Evolutionary conservation across 306 rosid species (phyloP).

Genomic region (Betula pendula): DNA sequence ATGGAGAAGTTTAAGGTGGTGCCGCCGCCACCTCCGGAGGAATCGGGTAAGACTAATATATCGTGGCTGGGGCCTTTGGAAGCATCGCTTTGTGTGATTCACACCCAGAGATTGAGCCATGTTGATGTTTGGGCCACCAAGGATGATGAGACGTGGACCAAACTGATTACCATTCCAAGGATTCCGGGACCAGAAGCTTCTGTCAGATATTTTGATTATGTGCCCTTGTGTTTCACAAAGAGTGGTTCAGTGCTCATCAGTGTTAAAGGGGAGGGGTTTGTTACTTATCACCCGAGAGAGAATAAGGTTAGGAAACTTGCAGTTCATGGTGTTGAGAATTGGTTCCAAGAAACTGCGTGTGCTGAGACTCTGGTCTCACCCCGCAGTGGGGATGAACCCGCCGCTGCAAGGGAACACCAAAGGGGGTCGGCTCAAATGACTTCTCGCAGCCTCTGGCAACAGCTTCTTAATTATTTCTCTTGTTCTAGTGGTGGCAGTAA

Average conservation of each 20-base stretch:
- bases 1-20: slow-evolving; percentile 38
- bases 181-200: slow-evolving; percentile 11
- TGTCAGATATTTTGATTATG: slow-evolving; percentile 16
- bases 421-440: not conserved
- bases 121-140: slow-evolving; percentile 34
- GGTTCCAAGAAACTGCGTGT: slow-evolving; percentile 42
- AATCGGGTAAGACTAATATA: slow-evolving; percentile 9
- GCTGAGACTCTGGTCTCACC: slow-evolving; percentile 49
- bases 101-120: slow-evolving; percentile 29
- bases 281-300: slow-evolving; percentile 22
- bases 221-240: slow-evolving; percentile 38
- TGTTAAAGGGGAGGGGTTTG: slow-evolving; percentile 36
- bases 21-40: slow-evolving; percentile 21
- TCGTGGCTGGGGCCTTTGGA: slow-evolving; percentile 36
- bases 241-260: slow-evolving; percentile 36
- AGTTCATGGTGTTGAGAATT: slow-evolving; percentile 23
- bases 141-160: slow-evolving; percentile 35
- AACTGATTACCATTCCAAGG: slow-evolving; percentile 21
- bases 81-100: slow-evolving; percentile 32
- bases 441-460: slow-evolving; percentile 15
- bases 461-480: slow-evolving; percentile 11
- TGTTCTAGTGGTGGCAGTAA: slow-evolving; percentile 3
- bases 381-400: not conserved
- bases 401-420: not conserved
- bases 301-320: slow-evolving; percentile 20